phyloP scores from a whole-genome alignment of 768 basidiomycete genomes.

The Pulveroboletus ravenelii region DNA sequence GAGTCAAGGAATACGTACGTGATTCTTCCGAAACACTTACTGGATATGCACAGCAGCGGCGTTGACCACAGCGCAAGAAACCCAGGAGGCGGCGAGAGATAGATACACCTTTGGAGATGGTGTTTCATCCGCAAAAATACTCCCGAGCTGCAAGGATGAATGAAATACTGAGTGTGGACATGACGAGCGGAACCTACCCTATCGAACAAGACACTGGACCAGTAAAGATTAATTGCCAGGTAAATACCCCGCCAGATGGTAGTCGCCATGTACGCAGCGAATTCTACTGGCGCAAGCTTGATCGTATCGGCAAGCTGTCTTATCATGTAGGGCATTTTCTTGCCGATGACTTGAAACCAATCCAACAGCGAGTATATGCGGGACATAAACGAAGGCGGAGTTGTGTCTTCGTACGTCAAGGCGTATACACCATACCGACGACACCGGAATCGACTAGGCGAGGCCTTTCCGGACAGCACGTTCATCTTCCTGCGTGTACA shows the following conservation, averaged over 20 bases:
- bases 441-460: conserved; percentile 5
- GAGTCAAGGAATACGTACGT: neutral
- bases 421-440: conserved; percentile 21
- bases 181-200: conserved; percentile 7
- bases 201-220: conserved; percentile 31
- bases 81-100: conserved; percentile 26
- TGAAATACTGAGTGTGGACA: neutral
- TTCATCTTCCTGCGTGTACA: too few species aligned
- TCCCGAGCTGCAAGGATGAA: conserved; percentile 15
- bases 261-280: conserved; percentile 24
- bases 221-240: conserved; percentile 34
- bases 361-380: conserved; percentile 2
- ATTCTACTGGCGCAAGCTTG: conserved; percentile 17
- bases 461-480: neutral
- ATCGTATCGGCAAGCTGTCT: conserved; percentile 16
- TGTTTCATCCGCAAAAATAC: neutral
- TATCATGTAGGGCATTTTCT: neutral
- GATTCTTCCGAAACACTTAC: conserved; percentile 12
- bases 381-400: neutral
- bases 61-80: conserved; percentile 24
- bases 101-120: conserved; percentile 4
- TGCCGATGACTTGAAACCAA: neutral
- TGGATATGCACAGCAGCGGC: conserved; percentile 18
- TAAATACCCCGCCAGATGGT: conserved; percentile 29
- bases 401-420: conserved; percentile 18